A percentile compares a stretch with the other conserved stretches of the same genome.
Evolutionary conservation across 805 yeast genomes (phyloP).

Genomic region (Candida hungchunana): DNA sequence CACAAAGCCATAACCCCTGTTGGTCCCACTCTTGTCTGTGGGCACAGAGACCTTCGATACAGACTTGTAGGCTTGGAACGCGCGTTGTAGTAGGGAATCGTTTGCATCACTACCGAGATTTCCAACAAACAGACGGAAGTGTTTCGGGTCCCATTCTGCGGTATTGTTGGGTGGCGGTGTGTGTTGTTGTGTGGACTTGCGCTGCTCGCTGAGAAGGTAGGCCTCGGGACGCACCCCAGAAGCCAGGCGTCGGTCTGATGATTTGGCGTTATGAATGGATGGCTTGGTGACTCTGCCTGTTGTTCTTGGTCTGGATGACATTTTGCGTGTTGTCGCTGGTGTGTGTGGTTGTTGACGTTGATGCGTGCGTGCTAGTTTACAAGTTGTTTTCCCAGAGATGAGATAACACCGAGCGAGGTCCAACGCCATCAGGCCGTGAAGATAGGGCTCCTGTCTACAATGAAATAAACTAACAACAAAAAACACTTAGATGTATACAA

Average conservation of each 20-base stretch:
- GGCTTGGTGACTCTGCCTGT: slow-evolving; percentile 17
- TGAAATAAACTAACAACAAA: no score
- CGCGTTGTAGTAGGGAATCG: slow-evolving; percentile 48
- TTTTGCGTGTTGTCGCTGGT: no score
- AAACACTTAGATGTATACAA: no score
- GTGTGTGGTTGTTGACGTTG: no score
- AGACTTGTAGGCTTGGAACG: slow-evolving; percentile 51
- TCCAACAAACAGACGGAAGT: slow-evolving; percentile 71
- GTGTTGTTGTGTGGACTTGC: slow-evolving; percentile 7
- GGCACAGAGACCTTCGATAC: slow-evolving; percentile 60
- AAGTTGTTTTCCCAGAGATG: no score
- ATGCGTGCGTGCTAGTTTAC: no score
- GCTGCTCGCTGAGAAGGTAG: slow-evolving; percentile 32
- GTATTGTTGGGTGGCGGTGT: slow-evolving; percentile 28
- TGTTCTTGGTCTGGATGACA: no score
- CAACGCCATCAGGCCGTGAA: no score
- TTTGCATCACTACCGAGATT: slow-evolving; percentile 66
- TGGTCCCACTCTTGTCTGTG: slow-evolving; percentile 37
- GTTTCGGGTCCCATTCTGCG: slow-evolving; percentile 70
- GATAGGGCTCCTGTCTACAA: no score
- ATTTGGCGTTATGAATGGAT: slow-evolving; percentile 22
- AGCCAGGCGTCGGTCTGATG: slow-evolving; percentile 56
- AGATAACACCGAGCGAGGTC: no score
- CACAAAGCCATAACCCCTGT: slow-evolving; percentile 71
- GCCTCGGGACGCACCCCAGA: slow-evolving; percentile 44